Conservation (phyloP, 306 rosid species). For the Acmispon strigosus region DNA sequence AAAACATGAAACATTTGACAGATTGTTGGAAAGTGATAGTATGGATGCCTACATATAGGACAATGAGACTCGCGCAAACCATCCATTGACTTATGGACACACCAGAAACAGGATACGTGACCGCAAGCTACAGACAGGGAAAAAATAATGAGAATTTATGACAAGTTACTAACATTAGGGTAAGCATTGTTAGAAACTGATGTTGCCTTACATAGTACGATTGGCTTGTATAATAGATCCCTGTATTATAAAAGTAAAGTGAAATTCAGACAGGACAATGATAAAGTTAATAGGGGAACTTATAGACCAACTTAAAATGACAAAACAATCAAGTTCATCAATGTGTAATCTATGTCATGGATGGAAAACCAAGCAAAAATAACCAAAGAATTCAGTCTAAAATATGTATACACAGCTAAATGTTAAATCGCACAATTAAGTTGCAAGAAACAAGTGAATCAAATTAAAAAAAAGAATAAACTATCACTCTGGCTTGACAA, state of each 20-base stretch:
- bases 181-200: neutral
- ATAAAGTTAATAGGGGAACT: neutral
- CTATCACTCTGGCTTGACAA: neutral
- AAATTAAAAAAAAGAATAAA: neutral
- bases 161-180: neutral
- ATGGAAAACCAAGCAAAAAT: neutral
- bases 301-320: slow-evolving; percentile 3
- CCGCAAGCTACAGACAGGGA: slow-evolving; percentile 59
- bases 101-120: slow-evolving; percentile 87
- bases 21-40: slow-evolving; percentile 62
- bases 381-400: neutral
- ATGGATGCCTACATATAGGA: slow-evolving; percentile 65
- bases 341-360: neutral
- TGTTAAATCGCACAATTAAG: neutral
- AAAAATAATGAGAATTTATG: neutral
- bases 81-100: slow-evolving; percentile 65
- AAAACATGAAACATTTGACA: slow-evolving; percentile 72
- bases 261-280: slow-evolving; percentile 7
- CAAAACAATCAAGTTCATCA: neutral
- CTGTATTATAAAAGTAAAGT: slow-evolving; percentile 39
- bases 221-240: slow-evolving; percentile 80
- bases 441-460: neutral
- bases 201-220: slow-evolving; percentile 62
- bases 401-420: neutral
- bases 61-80: slow-evolving; percentile 44